Base-by-base conservation (phyloP, 768 basidiomycete species). In the Rickenella mellea region DNA sequence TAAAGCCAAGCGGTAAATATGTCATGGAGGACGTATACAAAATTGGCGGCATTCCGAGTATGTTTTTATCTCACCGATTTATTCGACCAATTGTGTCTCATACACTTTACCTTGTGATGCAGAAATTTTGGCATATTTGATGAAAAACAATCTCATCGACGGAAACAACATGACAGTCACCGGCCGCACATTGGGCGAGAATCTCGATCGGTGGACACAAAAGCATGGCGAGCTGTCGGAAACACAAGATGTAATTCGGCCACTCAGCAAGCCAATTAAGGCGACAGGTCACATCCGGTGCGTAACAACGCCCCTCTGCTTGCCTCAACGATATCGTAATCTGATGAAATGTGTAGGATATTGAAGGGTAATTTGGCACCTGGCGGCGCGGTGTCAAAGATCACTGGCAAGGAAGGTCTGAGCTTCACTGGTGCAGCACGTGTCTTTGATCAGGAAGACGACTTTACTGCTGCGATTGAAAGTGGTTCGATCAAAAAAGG, bases 21-120 rank as follows among this genome's bases (percentile, higher is more conserved):
- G 89, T 98, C 52, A 96, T 98, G 91, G 92, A 93, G 63, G 88
- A 98, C 55, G 79, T 99, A 7, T 80, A 88, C 73, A 88, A 85
- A 60, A 81, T 98, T 44, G 96, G 96, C 42, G 96, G 94, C 43
- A 92, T 93, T 51, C 94, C 96, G 4, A 86, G 92, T 94, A 63
- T 48, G 84, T 69, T 7, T 19, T 7, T 6, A n/a, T 36, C 19
- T 10, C 19, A 12, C 21, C 41, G 26, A 27, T 26, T 25, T 40
- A 28, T 42, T 48, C 42, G 8, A 15, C 25, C 26, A 25, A 21
- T 42, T 12, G 32, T 43, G 7, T 20, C 17, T 5, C 25, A 36
- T 27, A 42, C 17, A 27, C 25, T 44, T 43, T 27, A 37, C 40
- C 10, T 27, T 17, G 40, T 26, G 20, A 4, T 47, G 12, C 58